Evolutionary conservation across 495 filamentous ascomycete species (phyloP).

Genomic region (Aspergillus ostianus): DNA sequence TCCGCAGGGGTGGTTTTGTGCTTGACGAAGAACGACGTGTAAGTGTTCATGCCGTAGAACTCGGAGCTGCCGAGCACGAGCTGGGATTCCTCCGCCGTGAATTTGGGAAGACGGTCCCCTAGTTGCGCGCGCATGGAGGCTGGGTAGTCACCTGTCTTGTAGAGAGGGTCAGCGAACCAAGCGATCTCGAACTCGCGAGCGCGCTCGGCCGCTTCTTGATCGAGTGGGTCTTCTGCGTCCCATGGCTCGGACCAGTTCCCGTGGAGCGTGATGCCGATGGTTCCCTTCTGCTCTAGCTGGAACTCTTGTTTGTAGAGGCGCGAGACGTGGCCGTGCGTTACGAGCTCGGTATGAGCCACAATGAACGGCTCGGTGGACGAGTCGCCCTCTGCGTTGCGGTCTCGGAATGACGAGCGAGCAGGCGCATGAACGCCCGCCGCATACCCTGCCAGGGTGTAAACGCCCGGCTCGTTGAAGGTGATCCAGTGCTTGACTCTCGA

Average conservation of each 20-base stretch:
- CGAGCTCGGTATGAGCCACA: constrained; percentile 42
- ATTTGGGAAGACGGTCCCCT: constrained; percentile 45
- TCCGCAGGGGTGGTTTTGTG: constrained; percentile 37
- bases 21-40: constrained; percentile 47
- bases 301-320: constrained; percentile 44
- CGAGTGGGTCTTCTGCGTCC: constrained; percentile 39
- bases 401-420: constrained; percentile 41
- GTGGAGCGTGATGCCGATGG: constrained; percentile 47
- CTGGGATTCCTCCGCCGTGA: constrained; percentile 39
- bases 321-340: constrained; percentile 42
- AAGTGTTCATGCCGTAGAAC: constrained; percentile 54
- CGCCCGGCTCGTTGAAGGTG: constrained; percentile 50
- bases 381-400: constrained; percentile 45
- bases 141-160: constrained; percentile 48
- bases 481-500: constrained; percentile 52
- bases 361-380: constrained; percentile 47
- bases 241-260: constrained; percentile 52
- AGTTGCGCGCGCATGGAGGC: constrained; percentile 47
- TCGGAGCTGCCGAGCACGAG: constrained; percentile 47
- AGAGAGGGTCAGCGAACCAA: constrained; percentile 51
- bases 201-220: constrained; percentile 44
- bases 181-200: constrained; percentile 48
- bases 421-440: constrained; percentile 49
- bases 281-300: constrained; percentile 38
- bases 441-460: constrained; percentile 47